Conservation (phyloP, 495 filamentous ascomycete genomes). For the Neurospora tetraspora region DNA sequence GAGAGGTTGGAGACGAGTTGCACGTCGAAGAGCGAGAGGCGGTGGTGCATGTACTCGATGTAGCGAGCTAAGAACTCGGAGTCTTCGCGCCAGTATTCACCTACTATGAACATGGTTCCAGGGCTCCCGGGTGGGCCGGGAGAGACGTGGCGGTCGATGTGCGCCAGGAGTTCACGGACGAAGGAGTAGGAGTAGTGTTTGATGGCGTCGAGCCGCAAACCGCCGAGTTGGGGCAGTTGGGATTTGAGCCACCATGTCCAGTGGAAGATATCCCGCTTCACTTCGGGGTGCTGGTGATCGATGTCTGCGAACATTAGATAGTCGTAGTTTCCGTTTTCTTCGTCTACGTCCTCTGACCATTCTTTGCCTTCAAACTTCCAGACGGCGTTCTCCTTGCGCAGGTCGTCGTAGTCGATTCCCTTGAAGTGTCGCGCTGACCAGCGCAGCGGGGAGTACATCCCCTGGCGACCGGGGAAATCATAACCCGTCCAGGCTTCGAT, state of each 20-base stretch:
- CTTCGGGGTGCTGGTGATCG: constrained; percentile 58
- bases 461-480: constrained; percentile 51
- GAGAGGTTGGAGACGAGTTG: constrained; percentile 59
- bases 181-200: constrained; percentile 65
- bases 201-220: constrained; percentile 63
- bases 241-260: constrained; percentile 60
- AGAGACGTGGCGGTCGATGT: constrained; percentile 36
- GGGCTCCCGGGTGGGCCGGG: constrained; percentile 4
- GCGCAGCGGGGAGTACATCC: constrained; percentile 48
- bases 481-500: constrained; percentile 63
- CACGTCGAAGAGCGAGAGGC: constrained; percentile 55
- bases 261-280: constrained; percentile 49
- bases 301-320: constrained; percentile 58
- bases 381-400: constrained; percentile 46
- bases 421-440: constrained; percentile 63
- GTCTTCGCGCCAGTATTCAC: constrained; percentile 64
- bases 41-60: constrained; percentile 47
- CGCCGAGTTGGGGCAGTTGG: constrained; percentile 45
- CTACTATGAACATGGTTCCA: constrained; percentile 50
- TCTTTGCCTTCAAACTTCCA: constrained; percentile 56
- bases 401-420: constrained; percentile 58
- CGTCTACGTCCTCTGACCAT: constrained; percentile 53
- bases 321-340: constrained; percentile 65
- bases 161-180: constrained; percentile 36
- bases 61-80: constrained; percentile 44